Evolutionary conservation across 2,329 filamentous ascomycete species (phyloP).

Genomic region (Stemphylium beticola): DNA sequence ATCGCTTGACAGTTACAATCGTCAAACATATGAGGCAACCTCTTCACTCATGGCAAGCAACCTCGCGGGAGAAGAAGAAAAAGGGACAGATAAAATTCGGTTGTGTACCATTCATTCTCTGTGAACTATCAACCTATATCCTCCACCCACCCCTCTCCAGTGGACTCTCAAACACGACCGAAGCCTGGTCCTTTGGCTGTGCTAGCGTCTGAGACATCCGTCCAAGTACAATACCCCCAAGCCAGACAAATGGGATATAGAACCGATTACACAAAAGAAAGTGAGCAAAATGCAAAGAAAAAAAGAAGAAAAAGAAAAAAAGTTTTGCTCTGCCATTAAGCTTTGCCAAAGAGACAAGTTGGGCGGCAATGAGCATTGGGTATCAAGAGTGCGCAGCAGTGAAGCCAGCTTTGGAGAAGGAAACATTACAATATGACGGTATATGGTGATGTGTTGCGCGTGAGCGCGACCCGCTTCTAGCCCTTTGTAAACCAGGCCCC

Average conservation of each 20-base stretch:
- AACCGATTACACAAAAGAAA: background rate
- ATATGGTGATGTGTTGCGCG: constrained; percentile 17
- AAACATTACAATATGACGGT: constrained; percentile 20
- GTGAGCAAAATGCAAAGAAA: background rate
- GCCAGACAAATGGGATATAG: background rate
- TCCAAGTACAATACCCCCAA: background rate
- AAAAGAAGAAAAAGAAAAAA: constrained; percentile 2
- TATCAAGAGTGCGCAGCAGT: constrained; percentile 19
- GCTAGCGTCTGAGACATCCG: background rate
- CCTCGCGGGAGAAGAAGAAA: background rate
- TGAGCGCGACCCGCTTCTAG: constrained; percentile 23
- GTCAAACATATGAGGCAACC: no score
- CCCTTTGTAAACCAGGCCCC: constrained; percentile 11
- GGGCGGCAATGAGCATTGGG: constrained; percentile 10
- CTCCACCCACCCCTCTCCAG: background rate
- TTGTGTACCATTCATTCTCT: constrained; percentile 6
- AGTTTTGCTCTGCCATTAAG: background rate
- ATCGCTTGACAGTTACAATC: no score
- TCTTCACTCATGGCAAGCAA: no score
- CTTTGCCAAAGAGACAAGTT: background rate
- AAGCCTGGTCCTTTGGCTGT: no score
- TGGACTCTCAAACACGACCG: no score
- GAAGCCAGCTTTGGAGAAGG: constrained; percentile 5
- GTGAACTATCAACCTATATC: constrained; percentile 8
- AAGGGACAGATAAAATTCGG: background rate